Percentiles rank a stretch among this genome's conserved stretches.
Evolutionary conservation across 2,329 filamentous ascomycete genomes (phyloP).

Genomic region (Mariannaea elegans): DNA sequence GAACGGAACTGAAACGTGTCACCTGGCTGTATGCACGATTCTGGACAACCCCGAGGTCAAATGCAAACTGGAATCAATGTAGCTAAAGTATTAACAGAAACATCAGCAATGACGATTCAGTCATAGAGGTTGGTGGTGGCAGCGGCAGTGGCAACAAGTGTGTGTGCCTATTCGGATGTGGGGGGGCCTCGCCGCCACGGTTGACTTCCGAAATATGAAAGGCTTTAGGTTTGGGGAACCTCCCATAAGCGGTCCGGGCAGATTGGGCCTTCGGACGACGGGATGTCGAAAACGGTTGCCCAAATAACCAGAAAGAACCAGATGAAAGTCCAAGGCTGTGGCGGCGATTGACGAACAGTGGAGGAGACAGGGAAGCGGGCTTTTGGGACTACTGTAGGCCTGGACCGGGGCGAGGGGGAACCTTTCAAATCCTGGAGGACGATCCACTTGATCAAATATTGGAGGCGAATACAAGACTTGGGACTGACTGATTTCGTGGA

Average conservation of each 20-base stretch:
- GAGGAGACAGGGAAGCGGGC: constrained; percentile 13
- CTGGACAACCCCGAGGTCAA: constrained; percentile 15
- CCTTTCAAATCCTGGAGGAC: constrained; percentile 9
- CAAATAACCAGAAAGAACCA: constrained; percentile 18
- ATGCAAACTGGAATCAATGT: constrained; percentile 18
- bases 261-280: constrained; percentile 37
- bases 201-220: constrained; percentile 32
- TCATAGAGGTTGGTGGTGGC: background rate
- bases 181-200: constrained; percentile 28
- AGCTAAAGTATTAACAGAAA: constrained; percentile 20
- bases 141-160: constrained; percentile 18
- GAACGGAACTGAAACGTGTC: background rate
- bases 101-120: background rate
- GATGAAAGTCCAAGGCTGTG: constrained; percentile 24
- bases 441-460: constrained; percentile 33
- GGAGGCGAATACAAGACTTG: constrained; percentile 28
- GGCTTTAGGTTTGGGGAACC: constrained; percentile 10
- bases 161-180: constrained; percentile 23
- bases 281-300: constrained; percentile 36
- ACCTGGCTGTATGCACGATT: background rate
- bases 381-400: constrained; percentile 23
- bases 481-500: constrained; percentile 30
- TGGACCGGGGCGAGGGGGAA: constrained; percentile 22
- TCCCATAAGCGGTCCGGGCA: constrained; percentile 7
- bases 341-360: constrained; percentile 24